Percentiles rank a stretch among this genome's conserved stretches.
Evolutionary conservation across 1,139 yeast genomes (phyloP).

Genomic region (Candida smagusa): DNA sequence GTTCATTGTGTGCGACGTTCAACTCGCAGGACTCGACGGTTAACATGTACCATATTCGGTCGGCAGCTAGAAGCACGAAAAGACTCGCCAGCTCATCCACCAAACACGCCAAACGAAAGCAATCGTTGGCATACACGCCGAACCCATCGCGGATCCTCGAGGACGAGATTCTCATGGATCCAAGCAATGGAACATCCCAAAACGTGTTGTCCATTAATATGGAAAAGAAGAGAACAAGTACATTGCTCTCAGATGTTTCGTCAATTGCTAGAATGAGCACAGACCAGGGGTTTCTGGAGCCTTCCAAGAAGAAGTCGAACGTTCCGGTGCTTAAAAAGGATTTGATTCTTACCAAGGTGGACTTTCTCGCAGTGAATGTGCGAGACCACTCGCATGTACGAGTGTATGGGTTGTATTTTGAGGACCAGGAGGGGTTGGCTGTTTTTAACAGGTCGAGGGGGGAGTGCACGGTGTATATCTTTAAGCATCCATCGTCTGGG

Average conservation of each 20-base stretch:
- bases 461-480: slow-evolving; percentile 50
- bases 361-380: slow-evolving; percentile 35
- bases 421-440: slow-evolving; percentile 59
- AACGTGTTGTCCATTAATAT: slow-evolving; percentile 33
- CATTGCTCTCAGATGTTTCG: slow-evolving; percentile 52
- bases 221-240: slow-evolving; percentile 53
- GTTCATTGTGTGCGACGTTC: slow-evolving; percentile 52
- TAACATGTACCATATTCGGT: slow-evolving; percentile 49
- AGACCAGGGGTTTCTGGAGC: slow-evolving; percentile 31
- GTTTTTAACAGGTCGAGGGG: slow-evolving; percentile 30
- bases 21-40: slow-evolving; percentile 43
- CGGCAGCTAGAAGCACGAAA: slow-evolving; percentile 26
- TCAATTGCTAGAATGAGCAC: slow-evolving; percentile 63
- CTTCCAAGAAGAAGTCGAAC: slow-evolving; percentile 15
- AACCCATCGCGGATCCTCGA: slow-evolving; percentile 43
- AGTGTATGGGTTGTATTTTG: slow-evolving; percentile 42
- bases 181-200: slow-evolving; percentile 8
- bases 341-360: slow-evolving; percentile 61
- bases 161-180: slow-evolving; percentile 29
- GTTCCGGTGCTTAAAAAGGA: slow-evolving; percentile 51
- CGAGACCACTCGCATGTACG: slow-evolving; percentile 30
- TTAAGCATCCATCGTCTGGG: slow-evolving; percentile 34
- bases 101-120: slow-evolving; percentile 22
- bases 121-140: slow-evolving; percentile 35
- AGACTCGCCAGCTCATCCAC: slow-evolving; percentile 11